Evolutionary conservation across 208 protist species (phyloP), one percentile per base, ranked within the genome.

Genomic region (Trypanosoma rangeli): DNA sequence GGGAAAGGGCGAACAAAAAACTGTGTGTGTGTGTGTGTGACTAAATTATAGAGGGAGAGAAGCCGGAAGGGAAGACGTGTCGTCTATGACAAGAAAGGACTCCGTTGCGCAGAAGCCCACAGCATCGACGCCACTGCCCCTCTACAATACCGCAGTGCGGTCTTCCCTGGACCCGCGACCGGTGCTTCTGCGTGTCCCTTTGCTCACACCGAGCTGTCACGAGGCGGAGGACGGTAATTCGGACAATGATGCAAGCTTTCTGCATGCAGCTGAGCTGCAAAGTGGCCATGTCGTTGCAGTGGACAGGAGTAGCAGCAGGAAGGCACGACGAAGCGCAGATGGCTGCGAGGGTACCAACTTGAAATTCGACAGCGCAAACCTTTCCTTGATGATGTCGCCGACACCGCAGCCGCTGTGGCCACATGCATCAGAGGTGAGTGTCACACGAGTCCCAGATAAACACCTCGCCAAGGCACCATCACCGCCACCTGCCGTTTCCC

Each of bases 111-210:
- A n/a, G n/a, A 35, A 24, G 18, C 22, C 28, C 5, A 13, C 37
- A 64, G 35, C 20, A 12, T 10, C 61, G 1, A 28, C 46, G 26
- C 9, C 28, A 37, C 3, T 46, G 37, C 44, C 48, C 22, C 62
- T 85, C 15, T 85, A 85, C 44, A 67, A 77, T 50, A 68, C 76
- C 5, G 59, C 71, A 35, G 58, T 80, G n/a, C 71, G 73, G 37
- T 64, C 68, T 49, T 16, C 42, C 0, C 15, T 50, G 4, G 35
- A 73, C 8, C 18, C 67, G 31, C 67, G 46, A 13, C 64, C 64
- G 26, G 53, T 69, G 33, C 61, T 69, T 53, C n/a, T 61, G 64
- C 24, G 64, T 28, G 54, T 61, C 3, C 63, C 63, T 31, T 35
- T 60, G 49, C 22, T 7, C 20, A 42, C 53, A 35, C 52, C 53